A percentile compares a stretch with the other conserved stretches of the same genome.
Conservation (phyloP, 768 basidiomycete genomes). For the Boletus subcaerulescens region DNA sequence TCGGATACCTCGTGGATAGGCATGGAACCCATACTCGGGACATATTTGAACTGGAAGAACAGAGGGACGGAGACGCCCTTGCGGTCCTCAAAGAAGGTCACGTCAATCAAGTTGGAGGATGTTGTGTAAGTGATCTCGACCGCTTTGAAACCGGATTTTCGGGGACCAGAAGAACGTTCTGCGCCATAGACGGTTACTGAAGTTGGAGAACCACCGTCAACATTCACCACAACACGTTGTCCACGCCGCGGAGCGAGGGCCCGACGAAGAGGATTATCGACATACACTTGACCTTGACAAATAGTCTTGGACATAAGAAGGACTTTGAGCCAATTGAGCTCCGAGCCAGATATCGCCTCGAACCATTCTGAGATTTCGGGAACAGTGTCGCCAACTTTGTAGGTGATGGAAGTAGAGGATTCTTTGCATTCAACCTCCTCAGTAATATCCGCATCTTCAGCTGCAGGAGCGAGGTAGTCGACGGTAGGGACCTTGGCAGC, state of each 20-base stretch:
- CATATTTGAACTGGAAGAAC: conserved; percentile 77
- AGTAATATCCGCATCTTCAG: conserved; percentile 35
- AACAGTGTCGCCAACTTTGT: conserved; percentile 47
- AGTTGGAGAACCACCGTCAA: conserved; percentile 43
- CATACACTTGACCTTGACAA: conserved; percentile 81
- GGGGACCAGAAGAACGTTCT: conserved; percentile 75
- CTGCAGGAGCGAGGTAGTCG: conserved; percentile 76
- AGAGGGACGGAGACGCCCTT: conserved; percentile 75
- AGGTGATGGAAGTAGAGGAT: conserved; percentile 43
- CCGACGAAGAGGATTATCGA: conserved; percentile 87
- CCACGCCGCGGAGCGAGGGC: conserved; percentile 77
- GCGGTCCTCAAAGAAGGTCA: conserved; percentile 84
- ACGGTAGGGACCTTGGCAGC: conserved; percentile 68
- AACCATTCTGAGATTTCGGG: conserved; percentile 78
- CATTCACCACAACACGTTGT: conserved; percentile 71
- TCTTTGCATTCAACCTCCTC: conserved; percentile 44
- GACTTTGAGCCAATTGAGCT: conserved; percentile 84
- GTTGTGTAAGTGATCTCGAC: conserved; percentile 65
- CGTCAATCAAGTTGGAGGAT: conserved; percentile 53
- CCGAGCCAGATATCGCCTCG: conserved; percentile 75
- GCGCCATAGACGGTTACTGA: conserved; percentile 72
- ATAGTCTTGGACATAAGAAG: conserved; percentile 77
- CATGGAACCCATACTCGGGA: conserved; percentile 82
- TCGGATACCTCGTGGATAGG: conserved; percentile 89
- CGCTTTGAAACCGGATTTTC: conserved; percentile 77